Conservation (phyloP, 805 yeast species). For the Ogataea parapolymorpha region DNA sequence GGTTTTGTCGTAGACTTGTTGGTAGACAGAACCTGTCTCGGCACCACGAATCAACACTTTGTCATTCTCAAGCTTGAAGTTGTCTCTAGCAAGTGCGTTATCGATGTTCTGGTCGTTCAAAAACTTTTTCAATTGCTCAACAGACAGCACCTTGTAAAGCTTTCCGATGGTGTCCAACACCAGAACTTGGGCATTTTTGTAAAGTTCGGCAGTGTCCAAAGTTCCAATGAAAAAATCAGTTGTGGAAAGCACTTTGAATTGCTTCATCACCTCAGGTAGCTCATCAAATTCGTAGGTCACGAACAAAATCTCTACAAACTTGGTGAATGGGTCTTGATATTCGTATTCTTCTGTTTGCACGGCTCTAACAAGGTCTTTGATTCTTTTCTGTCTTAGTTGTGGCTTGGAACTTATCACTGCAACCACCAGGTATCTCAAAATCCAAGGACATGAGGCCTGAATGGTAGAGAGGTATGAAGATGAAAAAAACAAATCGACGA, state of each 20-base stretch:
- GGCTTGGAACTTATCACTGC: constrained; percentile 46
- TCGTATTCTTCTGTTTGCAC: constrained; percentile 63
- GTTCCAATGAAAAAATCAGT: constrained; percentile 58
- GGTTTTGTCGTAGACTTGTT: constrained; percentile 66
- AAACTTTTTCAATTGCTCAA: constrained; percentile 18
- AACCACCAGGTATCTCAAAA: constrained; percentile 59
- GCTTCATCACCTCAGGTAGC: constrained; percentile 46
- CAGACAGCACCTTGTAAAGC: constrained; percentile 23
- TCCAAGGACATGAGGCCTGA: constrained; percentile 73
- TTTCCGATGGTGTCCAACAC: constrained; percentile 26
- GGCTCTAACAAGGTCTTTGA: constrained; percentile 55
- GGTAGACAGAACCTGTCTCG: constrained; percentile 54
- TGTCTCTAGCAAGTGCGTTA: constrained; percentile 14
- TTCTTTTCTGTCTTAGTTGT: constrained; percentile 44
- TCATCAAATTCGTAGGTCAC: constrained; percentile 56
- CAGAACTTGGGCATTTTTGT: constrained; percentile 23
- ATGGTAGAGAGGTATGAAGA: constrained; percentile 62
- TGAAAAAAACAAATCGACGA: constrained; percentile 56
- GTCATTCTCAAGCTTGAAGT: constrained; percentile 46
- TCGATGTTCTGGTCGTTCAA: constrained; percentile 27
- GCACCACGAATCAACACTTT: constrained; percentile 50
- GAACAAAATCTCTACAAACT: constrained; percentile 51
- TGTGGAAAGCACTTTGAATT: constrained; percentile 45
- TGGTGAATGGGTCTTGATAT: constrained; percentile 61
- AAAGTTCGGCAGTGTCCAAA: constrained; percentile 29